Evolutionary conservation across 768 basidiomycete species (phyloP).

Genomic region (Tulasnella sp.): DNA sequence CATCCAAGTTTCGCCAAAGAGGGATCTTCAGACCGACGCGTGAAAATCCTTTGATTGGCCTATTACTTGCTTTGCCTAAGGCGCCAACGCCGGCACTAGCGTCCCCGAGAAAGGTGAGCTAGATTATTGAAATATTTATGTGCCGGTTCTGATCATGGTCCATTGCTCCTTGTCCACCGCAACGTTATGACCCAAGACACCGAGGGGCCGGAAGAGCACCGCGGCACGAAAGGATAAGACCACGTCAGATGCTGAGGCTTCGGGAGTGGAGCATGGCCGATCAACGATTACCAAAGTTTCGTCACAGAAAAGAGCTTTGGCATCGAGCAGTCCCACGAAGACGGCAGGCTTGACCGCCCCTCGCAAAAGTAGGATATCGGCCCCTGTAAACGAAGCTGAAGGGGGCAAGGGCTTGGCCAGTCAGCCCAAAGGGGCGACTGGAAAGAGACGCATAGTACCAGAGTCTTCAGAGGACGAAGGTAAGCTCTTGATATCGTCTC

Average conservation of each 20-base stretch:
- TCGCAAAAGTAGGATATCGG: not conserved
- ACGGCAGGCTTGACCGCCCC: not conserved
- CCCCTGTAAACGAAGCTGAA: not conserved
- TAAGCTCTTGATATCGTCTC: not conserved
- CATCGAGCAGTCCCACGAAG: not conserved
- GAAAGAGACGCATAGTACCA: not conserved
- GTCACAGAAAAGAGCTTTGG: too few species aligned
- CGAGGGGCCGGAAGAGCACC: not conserved
- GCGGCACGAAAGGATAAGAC: not conserved
- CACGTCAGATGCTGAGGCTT: too few species aligned
- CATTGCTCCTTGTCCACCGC: too few species aligned
- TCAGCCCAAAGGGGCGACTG: not conserved
- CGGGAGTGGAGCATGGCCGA: too few species aligned
- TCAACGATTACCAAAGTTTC: too few species aligned
- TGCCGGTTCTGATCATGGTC: too few species aligned
- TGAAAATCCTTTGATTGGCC: slow-evolving; percentile 9
- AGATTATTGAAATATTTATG: not conserved
- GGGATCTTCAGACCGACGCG: slow-evolving; percentile 7
- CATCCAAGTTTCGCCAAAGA: slow-evolving; percentile 8
- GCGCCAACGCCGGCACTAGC: not conserved
- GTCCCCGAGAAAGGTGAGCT: not conserved
- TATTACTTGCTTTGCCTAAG: slow-evolving; percentile 7
- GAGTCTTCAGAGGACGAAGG: not conserved
- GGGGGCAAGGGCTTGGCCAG: not conserved
- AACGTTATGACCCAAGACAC: not conserved